Conservation (phyloP, 495 filamentous ascomycete genomes). For the Glarea lozoyensis region DNA sequence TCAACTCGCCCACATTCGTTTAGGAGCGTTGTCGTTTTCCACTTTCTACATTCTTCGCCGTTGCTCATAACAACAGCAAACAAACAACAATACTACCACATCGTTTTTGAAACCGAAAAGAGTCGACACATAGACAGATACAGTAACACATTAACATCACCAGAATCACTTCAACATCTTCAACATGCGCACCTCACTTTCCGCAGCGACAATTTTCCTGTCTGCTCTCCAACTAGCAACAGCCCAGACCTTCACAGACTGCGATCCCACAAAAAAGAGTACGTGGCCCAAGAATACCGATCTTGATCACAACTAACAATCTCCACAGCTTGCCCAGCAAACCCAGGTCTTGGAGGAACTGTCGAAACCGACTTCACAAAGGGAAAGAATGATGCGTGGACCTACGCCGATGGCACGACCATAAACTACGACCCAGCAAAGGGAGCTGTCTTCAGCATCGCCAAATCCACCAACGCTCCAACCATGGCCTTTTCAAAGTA, state of each 20-base stretch:
- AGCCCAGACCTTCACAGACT: slow-evolving; percentile 23
- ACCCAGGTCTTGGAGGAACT: slow-evolving; percentile 17
- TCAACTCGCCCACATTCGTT: no score
- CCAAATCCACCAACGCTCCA: slow-evolving; percentile 51
- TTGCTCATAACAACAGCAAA: no score
- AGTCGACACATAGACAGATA: background rate
- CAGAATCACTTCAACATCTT: background rate
- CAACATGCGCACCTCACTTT: slow-evolving; percentile 13
- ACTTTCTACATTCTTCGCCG: no score
- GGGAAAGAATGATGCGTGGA: slow-evolving; percentile 11
- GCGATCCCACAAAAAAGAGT: slow-evolving; percentile 21
- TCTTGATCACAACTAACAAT: slow-evolving; percentile 6
- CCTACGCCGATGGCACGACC: slow-evolving; percentile 10
- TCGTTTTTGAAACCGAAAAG: no score
- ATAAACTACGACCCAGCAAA: slow-evolving; percentile 12
- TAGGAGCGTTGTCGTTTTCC: no score
- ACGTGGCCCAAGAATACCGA: background rate
- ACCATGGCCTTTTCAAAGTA: slow-evolving; percentile 60
- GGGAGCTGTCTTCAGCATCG: slow-evolving; percentile 19
- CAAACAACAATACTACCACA: no score
- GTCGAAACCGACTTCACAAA: slow-evolving; percentile 22
- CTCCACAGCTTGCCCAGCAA: slow-evolving; percentile 16
- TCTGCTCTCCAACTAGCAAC: slow-evolving; percentile 8
- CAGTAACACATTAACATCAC: no score
- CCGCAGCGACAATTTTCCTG: slow-evolving; percentile 12